Base-by-base conservation (phyloP, 352 stramenopile species). In the Globisporangium ultimum region DNA sequence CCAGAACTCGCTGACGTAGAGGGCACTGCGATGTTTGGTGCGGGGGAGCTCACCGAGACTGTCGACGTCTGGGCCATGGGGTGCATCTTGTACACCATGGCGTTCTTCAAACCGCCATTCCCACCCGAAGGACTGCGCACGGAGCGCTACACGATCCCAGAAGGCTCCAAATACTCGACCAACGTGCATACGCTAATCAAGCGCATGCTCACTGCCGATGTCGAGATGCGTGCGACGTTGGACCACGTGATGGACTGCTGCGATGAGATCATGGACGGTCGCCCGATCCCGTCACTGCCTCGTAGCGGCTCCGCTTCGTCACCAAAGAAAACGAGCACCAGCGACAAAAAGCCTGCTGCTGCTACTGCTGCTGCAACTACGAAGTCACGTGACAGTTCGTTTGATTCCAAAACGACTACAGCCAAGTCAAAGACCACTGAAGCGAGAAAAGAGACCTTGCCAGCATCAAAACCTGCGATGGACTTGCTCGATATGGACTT, bases 1-100 rank as follows among this genome's bases (percentile, higher is more conserved):
- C 97, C 97, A 13, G 97, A 99, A 72, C 95, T 99, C 60, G 95
- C 97, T 0, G 97, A 99, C 68, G 80, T 99, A 4, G 82, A 93
- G 66, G 84, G 84, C 36, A 93, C 82, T 9, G 82, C 78, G 28
- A 92, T 93, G 82, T 99, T 98, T 70, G 91, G 97, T 65, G 78
- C 88, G 0, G 91, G 91, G 1, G 80, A 95, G 41, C 80, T 99
- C 32, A 95, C 85, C 1, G 76, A 98, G 64, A 70, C 92, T 60
- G 89, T 98, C 28, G 95, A 98, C 58, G 80, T 98, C 56, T 98
- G 91, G 90, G 79, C 84, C 5, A 87, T 99, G 74, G 97, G 97
- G 53, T 99, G 95, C 66, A 88, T 98, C 45, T 79, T 99, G 11
- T 99, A 97, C 70, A 97, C 92, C 18, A 84, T 99, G 70, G 89